Evolutionary conservation across 257 asterid species (phyloP), one percentile per base, ranked within the genome.

Genomic region (Przewalskia tangutica): DNA sequence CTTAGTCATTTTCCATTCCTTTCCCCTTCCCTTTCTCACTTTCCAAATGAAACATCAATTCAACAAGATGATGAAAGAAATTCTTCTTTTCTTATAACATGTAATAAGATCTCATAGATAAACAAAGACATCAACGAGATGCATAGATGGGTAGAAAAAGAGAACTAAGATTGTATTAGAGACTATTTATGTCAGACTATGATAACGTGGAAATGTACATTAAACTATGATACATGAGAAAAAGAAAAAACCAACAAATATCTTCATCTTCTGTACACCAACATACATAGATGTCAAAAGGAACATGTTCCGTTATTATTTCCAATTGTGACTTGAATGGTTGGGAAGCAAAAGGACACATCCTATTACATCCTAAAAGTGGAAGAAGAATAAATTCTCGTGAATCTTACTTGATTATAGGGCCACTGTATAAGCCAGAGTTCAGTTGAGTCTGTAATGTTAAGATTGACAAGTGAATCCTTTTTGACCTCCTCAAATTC

Each of bases 351-450:
- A 5, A 17, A 11, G 1, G 48, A 12, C 38, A 2, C 77, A 59
- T 23, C n/a, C n/a, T n/a, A n/a, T n/a, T n/a, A n/a, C n/a, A n/a
- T n/a, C 14, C 23, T 75, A 75, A 48, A 13, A 50, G 7, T 38
- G 27, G 34, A n/a, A 16, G 64, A 48, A 27, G 17, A 34, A 17
- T 4, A 70, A 59, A 1, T 36, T n/a, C 51, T 36, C 40, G 12
- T 17, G 20, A 84, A 7, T 20, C 80, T 16, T 89, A 90, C 93
- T 59, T 89, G 91, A 88, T 86, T 87, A 73, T 83, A 60, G 8
- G 97, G 97, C 92, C 91, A 90, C 16, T 93, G 97, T 55, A 93
- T 80, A 58, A 91, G 97, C 94, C 97, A 93, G 11, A 93, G 90
- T 88, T 93, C 97, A 0, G 91, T 89, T 1, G 97, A 89, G 84